Percentiles rank a stretch among this genome's conserved stretches.
Conservation (phyloP, 108 stramenopile species). For the Cyclotella baltica region DNA sequence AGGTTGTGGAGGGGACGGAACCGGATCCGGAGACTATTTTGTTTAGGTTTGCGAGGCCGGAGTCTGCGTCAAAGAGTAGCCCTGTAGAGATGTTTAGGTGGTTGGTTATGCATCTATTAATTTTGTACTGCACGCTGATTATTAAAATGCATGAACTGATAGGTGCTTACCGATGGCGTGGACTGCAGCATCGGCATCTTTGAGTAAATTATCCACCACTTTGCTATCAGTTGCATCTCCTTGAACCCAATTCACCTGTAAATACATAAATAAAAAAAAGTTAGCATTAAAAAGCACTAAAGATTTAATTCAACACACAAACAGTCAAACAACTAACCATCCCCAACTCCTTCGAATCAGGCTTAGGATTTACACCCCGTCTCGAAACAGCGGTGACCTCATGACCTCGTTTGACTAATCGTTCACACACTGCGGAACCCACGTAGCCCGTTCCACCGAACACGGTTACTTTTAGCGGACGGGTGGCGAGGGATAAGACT, state of each 20-base stretch:
- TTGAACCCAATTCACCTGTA: slow-evolving; percentile 56
- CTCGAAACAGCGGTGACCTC: slow-evolving; percentile 59
- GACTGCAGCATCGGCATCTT: slow-evolving; percentile 60
- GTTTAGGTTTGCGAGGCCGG: slow-evolving; percentile 74
- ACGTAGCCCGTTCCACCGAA: slow-evolving; percentile 68
- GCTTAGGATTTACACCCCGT: slow-evolving; percentile 61
- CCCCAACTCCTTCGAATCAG: slow-evolving; percentile 50
- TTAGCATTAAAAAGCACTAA: too few species aligned
- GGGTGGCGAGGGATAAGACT: slow-evolving; percentile 32
- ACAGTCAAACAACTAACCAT: slow-evolving; percentile 28
- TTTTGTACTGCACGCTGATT: neutral
- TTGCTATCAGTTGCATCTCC: slow-evolving; percentile 62
- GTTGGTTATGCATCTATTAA: too few species aligned
- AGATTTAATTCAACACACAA: neutral
- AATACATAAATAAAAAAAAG: neutral
- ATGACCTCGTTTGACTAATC: slow-evolving; percentile 55
- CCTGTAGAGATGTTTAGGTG: slow-evolving; percentile 67
- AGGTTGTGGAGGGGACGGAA: slow-evolving; percentile 69
- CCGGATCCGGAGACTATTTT: slow-evolving; percentile 76
- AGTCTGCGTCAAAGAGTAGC: slow-evolving; percentile 78
- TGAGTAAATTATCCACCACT: slow-evolving; percentile 43
- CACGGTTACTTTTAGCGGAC: slow-evolving; percentile 41
- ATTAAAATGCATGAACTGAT: neutral
- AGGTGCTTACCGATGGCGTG: slow-evolving; percentile 57
- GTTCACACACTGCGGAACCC: slow-evolving; percentile 64